Base-by-base conservation (phyloP, 192 early-diverging fungal genomes). In the Dimargaris cristalligena region DNA sequence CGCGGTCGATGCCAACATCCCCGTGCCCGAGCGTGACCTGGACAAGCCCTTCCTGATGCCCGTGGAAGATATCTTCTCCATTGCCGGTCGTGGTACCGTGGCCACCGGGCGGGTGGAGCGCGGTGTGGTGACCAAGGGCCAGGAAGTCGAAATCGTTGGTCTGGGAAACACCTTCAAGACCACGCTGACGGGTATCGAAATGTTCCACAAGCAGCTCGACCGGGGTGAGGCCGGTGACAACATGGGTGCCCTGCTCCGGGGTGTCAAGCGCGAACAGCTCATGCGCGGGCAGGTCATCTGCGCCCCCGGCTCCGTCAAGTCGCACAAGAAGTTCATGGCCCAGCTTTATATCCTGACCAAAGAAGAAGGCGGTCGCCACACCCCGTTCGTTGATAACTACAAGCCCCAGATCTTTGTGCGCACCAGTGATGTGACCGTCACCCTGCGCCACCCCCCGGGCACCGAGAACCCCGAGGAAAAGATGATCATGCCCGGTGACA, bases 11-110 rank as follows among this genome's bases (percentile, higher is more conserved):
- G 69, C 69, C 23, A 78, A 85, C 73, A 94, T 99, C 65, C 91
- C 92, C 31, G 89, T 88, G 30, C 95, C 95, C 26, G 59, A 77
- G 61, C 78, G 95, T 63, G 93, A 97, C 72, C 77, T 94, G 55
- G 92, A 97, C 71, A 96, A 95, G 81, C 95, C 95, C 34, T 97
- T 99, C 82, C 81, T 97, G 76, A 92, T 99, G 91, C 90, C 93
- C 20, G 81, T 99, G 65, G 93, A 98, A 78, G 91, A 99, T 72
- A 88, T 96, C 26, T 99, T 94, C 78, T 94, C 90, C 31, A 99
- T 97, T 63, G 86, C 92, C 69, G 95, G 95, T 46, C 89, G 91
- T 76, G 93, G 95, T 69, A 96, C 93, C 33, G 93, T 99, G 18
- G 81, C 84, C 33, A 95, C 92, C 45, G 95, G 95, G 38, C 81